Conservation (phyloP, 1,284 basidiomycete species). For the Boletellus dicymbophilus region DNA sequence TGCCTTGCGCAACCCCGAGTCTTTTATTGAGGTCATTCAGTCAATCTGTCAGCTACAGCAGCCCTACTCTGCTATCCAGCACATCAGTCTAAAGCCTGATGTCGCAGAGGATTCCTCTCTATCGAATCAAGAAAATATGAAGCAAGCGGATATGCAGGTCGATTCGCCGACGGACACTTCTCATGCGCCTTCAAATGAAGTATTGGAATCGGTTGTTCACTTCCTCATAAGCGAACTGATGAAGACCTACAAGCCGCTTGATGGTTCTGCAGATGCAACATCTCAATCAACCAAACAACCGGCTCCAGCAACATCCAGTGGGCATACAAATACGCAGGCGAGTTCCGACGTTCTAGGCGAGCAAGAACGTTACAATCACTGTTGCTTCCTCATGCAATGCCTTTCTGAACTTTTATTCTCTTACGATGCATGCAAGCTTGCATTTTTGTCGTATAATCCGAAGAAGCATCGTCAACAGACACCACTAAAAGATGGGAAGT, state of each 20-base stretch:
- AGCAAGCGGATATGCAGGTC: constrained; percentile 62
- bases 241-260: constrained; percentile 49
- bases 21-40: constrained; percentile 77
- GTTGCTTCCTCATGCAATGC: constrained; percentile 89
- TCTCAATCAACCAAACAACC: constrained; percentile 19
- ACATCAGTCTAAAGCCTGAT: constrained; percentile 62
- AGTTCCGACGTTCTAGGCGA: constrained; percentile 15
- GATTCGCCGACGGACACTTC: constrained; percentile 46
- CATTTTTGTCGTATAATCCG: constrained; percentile 80
- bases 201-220: constrained; percentile 69
- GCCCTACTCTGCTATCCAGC: constrained; percentile 62
- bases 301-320: constrained; percentile 3
- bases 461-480: constrained; percentile 63
- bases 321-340: constrained; percentile 21
- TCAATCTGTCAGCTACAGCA: constrained; percentile 73
- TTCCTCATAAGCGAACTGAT: constrained; percentile 76
- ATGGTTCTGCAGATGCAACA: constrained; percentile 11
- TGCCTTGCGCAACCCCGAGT: constrained; percentile 78
- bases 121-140: constrained; percentile 24
- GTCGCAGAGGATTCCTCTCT: constrained; percentile 22
- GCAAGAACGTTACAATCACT: constrained; percentile 59
- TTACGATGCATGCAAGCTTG: constrained; percentile 88
- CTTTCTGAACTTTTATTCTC: constrained; percentile 93
- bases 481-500: constrained; percentile 65
- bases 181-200: constrained; percentile 40